Percentiles rank a stretch among this genome's conserved stretches.
Evolutionary conservation across 148 eudicot species (phyloP).

Genomic region (Cornus florida): DNA sequence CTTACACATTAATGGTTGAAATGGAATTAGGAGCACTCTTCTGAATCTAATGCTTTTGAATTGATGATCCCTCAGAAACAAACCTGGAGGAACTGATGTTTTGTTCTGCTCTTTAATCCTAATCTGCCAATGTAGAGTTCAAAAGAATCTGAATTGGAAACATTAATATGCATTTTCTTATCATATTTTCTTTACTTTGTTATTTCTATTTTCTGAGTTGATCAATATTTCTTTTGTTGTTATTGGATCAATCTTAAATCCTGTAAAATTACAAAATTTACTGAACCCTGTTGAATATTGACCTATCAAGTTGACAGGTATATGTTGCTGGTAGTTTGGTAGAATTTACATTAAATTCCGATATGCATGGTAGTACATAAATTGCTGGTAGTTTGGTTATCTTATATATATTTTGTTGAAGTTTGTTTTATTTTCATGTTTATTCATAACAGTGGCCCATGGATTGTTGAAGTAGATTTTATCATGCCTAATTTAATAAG

Average conservation of each 20-base stretch:
- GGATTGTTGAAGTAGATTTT: not conserved
- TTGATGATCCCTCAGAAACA: not conserved
- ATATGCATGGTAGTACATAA: not conserved
- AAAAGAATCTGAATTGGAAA: not conserved
- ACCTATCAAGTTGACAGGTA: not conserved
- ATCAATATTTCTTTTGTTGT: not conserved
- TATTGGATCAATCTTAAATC: not conserved
- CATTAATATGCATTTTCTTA: not conserved
- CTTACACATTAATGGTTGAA: not conserved
- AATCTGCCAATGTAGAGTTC: not conserved
- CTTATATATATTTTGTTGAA: not conserved
- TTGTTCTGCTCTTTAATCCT: not conserved
- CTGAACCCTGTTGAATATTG: not conserved
- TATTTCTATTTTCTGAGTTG: not conserved
- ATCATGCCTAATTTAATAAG: not conserved
- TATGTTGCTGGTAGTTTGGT: not conserved
- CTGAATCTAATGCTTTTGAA: not conserved
- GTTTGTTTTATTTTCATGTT: not conserved
- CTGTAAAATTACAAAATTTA: not conserved
- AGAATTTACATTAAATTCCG: no score
- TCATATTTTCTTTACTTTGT: not conserved
- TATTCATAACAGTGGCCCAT: not conserved
- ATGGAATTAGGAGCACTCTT: not conserved
- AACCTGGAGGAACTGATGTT: not conserved
- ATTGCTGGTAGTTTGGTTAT: no score